Evolutionary conservation across 2,329 filamentous ascomycete species (phyloP), one percentile per base, ranked within the genome.

Genomic region (Colletotrichum scovillei): DNA sequence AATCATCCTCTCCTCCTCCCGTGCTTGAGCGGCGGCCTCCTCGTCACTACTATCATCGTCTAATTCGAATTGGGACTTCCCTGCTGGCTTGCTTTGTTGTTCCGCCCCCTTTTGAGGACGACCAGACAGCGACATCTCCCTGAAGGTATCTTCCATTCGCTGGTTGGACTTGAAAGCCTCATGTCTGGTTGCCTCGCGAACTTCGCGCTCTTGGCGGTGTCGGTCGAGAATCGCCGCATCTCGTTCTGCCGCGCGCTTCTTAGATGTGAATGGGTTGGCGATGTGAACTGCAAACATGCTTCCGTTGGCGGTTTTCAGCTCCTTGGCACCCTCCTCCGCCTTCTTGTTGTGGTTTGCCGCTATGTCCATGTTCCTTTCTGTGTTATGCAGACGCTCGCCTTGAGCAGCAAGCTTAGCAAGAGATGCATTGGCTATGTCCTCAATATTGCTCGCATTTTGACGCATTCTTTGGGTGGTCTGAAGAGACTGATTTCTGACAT

Each of bases 241-340:
- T 53, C 90, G 88, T 70, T 90, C 90, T 67, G 88, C 86, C 32
- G 88, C 89, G 57, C 92, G 89, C 76, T 88, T 89, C 75, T 89
- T 91, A 16, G 90, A 91, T 0, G 94, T 97, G 80, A 98, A 94
- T 0, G 93, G 93, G 78, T 95, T 95, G 66, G 87, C 87, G 30
- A 95, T 92, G 78, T 95, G 93, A 26, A 95, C 90, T 5, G 94
- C 93, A 79, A 98, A 98, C 95, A 98, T 97, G 85, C 92, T 95
- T 75, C 93, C 88, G 83, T 98, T 97, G 63, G 97, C 86, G 1
- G 90, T 94, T 85, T 96, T 96, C 49, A 98, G 86, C 80, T 98
- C 95, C 60, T 91, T 90, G 1, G 95, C 93, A 77, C 94, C 93
- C 76, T 95, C 94, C 77, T 95, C 92, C 0, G 94, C 94, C 72